A percentile compares a stretch with the other conserved stretches of the same genome.
Conservation (phyloP, 495 filamentous ascomycete species). For the Aspergillus nanangensis region DNA sequence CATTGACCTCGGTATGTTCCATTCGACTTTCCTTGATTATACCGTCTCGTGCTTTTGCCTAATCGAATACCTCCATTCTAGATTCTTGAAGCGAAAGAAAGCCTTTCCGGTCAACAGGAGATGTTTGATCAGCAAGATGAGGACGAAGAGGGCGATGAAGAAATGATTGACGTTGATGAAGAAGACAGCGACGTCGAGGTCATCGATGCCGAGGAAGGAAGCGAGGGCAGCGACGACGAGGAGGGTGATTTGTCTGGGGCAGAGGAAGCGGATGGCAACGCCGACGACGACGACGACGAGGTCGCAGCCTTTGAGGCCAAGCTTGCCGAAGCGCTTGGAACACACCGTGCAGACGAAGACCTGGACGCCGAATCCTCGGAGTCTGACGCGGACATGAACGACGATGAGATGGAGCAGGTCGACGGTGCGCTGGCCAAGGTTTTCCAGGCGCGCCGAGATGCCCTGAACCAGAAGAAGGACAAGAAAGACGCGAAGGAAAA, state of each 20-base stretch:
- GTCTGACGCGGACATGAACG: constrained; percentile 78
- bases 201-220: constrained; percentile 24
- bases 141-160: constrained; percentile 32
- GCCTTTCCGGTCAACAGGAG: constrained; percentile 72
- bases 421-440: constrained; percentile 78
- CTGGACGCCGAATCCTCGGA: constrained; percentile 49
- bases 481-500: constrained; percentile 80
- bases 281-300: constrained; percentile 46
- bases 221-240: constrained; percentile 29
- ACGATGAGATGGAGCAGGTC: constrained; percentile 91
- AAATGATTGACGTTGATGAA: constrained; percentile 32
- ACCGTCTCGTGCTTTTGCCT: constrained; percentile 2
- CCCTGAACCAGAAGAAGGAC: constrained; percentile 66
- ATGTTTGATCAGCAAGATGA: constrained; percentile 78
- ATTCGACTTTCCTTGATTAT: neutral
- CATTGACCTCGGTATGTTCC: constrained; percentile 53
- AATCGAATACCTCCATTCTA: constrained; percentile 29
- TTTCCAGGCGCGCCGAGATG: constrained; percentile 67
- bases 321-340: constrained; percentile 68
- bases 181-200: constrained; percentile 29
- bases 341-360: constrained; percentile 54
- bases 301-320: constrained; percentile 70
- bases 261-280: constrained; percentile 27
- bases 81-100: constrained; percentile 76
- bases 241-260: too few species aligned